Evolutionary conservation across 371 early-diverging fungal genomes (phyloP).

Genomic region (Coemansia sp.): DNA sequence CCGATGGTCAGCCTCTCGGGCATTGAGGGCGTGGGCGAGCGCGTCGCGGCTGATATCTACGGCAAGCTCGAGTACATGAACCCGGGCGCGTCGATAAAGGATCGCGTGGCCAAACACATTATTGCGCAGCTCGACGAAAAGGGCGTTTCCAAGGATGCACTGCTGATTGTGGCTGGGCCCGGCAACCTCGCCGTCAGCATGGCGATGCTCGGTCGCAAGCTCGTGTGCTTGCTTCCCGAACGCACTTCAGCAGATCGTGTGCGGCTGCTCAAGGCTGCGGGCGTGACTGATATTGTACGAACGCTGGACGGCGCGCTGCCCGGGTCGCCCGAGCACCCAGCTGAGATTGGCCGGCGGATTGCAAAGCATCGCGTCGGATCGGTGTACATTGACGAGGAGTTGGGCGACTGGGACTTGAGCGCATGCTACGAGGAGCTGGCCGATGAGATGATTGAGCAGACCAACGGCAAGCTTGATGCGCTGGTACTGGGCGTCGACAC

Average conservation of each 20-base stretch:
- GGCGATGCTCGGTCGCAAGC: constrained; percentile 48
- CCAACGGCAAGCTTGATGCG: constrained; percentile 58
- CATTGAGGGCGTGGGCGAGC: constrained; percentile 22
- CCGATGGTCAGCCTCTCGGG: constrained; percentile 34
- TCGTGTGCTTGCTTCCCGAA: constrained; percentile 59
- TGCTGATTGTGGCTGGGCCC: constrained; percentile 69
- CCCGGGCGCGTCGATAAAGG: constrained; percentile 74
- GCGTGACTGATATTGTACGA: constrained; percentile 71
- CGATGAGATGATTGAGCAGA: constrained; percentile 68
- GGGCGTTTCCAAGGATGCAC: constrained; percentile 13
- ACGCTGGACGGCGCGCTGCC: constrained; percentile 72
- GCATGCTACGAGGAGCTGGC: constrained; percentile 56
- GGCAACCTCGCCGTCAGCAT: constrained; percentile 65
- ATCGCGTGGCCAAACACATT: constrained; percentile 66
- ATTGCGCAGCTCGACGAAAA: constrained; percentile 31
- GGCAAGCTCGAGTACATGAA: constrained; percentile 77
- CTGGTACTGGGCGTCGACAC: constrained; percentile 76
- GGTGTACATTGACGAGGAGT: constrained; percentile 71
- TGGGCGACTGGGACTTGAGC: constrained; percentile 27
- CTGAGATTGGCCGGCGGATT: constrained; percentile 65
- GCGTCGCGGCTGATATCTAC: constrained; percentile 48
- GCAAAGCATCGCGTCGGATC: constrained; percentile 59
- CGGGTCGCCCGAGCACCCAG: constrained; percentile 71
- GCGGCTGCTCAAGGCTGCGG: constrained; percentile 68
- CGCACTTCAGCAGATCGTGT: constrained; percentile 73